Conservation (phyloP, 2,329 filamentous ascomycete species). For the Aspergillus quadrilineatus region DNA sequence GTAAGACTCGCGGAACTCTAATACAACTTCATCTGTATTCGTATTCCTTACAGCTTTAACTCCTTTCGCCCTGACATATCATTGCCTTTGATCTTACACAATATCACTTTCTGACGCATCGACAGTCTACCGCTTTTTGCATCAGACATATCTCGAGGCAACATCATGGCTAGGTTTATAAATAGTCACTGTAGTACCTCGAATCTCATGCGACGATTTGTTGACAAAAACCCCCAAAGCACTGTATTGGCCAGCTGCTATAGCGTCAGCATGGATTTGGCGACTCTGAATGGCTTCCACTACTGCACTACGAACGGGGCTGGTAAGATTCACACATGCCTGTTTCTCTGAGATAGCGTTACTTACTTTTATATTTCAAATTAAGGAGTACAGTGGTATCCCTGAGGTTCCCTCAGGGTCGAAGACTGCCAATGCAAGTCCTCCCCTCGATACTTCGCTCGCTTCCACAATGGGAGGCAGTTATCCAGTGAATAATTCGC, state of each 20-base stretch:
- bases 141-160: conserved; percentile 5
- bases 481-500: conserved; percentile 31
- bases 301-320: conserved; percentile 91
- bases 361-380: conserved; percentile 3
- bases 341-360: not conserved
- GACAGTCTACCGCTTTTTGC: no score
- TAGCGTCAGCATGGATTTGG: conserved; percentile 68
- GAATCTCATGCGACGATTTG: conserved; percentile 59
- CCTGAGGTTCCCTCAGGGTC: conserved; percentile 88
- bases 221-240: conserved; percentile 52
- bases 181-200: conserved; percentile 71
- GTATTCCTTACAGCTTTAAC: not conserved
- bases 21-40: not conserved
- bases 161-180: conserved; percentile 52
- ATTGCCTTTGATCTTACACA: not conserved
- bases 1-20: not conserved
- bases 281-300: conserved; percentile 78
- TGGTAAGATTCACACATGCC: conserved; percentile 53
- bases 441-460: conserved; percentile 77
- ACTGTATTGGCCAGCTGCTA: conserved; percentile 92
- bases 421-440: conserved; percentile 82
- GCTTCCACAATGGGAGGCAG: conserved; percentile 62
- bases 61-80: no score
- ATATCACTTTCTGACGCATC: not conserved
- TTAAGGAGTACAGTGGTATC: conserved; percentile 83